These are phyloP conservation scores for Oryza longistaminata DNA, from an alignment of 176 grass and related monocot species.

Conservation along the genomic window DNA sequence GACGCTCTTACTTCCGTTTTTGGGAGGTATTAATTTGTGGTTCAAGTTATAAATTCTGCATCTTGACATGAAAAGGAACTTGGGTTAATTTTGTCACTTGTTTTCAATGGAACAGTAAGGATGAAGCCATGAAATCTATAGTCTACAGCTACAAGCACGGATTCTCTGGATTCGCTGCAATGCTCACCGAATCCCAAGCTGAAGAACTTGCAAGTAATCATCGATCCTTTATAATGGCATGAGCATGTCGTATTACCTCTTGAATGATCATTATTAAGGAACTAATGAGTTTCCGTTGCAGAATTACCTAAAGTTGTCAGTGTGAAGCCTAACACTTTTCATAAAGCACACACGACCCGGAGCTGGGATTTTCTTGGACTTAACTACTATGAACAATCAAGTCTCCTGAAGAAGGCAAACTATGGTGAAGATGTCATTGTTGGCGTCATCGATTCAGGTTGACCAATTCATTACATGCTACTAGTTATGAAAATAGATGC, in stretches of 20 bases:
- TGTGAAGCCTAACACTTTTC: constrained; percentile 19
- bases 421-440: constrained; percentile 57
- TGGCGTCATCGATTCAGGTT: constrained; percentile 45
- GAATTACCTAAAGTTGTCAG: constrained; percentile 42
- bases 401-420: constrained; percentile 28
- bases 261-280: neutral
- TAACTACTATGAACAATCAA: neutral
- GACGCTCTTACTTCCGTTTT: too few species aligned
- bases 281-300: neutral
- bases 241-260: neutral
- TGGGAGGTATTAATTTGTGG: too few species aligned
- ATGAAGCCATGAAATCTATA: constrained; percentile 22
- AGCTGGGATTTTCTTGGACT: constrained; percentile 54
- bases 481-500: too few species aligned
- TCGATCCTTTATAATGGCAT: too few species aligned
- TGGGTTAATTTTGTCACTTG: too few species aligned
- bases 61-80: too few species aligned
- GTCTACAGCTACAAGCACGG: constrained; percentile 31
- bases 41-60: too few species aligned
- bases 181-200: constrained; percentile 20
- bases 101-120: neutral
- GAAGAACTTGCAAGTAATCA: neutral
- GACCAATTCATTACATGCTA: neutral
- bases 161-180: constrained; percentile 23
- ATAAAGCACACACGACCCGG: constrained; percentile 24